Base-by-base conservation (phyloP, 192 early-diverging fungal species). In the Backusella luteola region DNA sequence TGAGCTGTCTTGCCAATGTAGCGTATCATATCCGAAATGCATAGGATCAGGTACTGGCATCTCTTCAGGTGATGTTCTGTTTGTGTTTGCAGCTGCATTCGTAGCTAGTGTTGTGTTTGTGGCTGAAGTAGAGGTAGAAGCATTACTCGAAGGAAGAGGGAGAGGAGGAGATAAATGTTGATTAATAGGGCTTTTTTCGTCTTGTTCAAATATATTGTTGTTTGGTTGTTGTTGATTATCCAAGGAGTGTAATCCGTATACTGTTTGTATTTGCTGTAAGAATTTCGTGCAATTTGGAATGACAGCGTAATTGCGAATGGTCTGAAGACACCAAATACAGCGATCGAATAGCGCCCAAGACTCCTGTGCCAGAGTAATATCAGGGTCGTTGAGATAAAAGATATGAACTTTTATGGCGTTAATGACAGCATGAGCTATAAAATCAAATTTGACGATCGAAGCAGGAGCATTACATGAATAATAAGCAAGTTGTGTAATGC, bases 201-300 rank as follows among this genome's bases (percentile, higher is more conserved):
- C 56, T 11, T 29, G 21, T 29, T 29, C 26, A 23, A 63, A 63
- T n/a, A 63, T 63, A 29, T 23, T 63, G 29, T 63, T 63, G 26
- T 63, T 63, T 12, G 21, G 1, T 23, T 63, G 9, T 11, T 63
- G 21, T 63, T 23, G 21, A 0, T 11, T 63, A 63, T 63, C 23
- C 56, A 63, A 63, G 56, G 56, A 29, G 56, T 63, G 56, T 29
- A 63, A 63, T 9, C 70, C 70, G 32, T 71, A 71, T 15, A 71
- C n/a, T 19, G 41, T 44, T 71, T 71, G 70, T 15, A 74, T 34
- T 29, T 74, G 73, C 6, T 74, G 73, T n/a, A 74, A 66, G n/a
- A 74, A 74, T 26, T 74, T 74, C 42, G 29, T 34, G 1, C 52
- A 39, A n/a, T 74, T 74, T 14, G 73, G 73, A 42, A 74, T 74